Conservation (phyloP, 257 asterid species). For the Scutellaria galericulata region DNA sequence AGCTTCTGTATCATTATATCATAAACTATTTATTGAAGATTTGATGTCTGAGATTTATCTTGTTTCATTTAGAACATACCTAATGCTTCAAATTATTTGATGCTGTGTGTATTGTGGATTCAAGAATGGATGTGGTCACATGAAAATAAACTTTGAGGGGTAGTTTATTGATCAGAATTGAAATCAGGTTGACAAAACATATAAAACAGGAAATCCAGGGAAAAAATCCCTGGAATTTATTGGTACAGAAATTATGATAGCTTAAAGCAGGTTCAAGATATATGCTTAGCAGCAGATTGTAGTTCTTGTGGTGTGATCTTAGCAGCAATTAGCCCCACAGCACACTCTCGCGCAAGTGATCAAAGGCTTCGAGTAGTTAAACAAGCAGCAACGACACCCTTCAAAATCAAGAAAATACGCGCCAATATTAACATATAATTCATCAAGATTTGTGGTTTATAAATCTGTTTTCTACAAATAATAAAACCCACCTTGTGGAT, state of each 20-base stretch:
- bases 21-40: slow-evolving; percentile 31
- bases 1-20: slow-evolving; percentile 28
- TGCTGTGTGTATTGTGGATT: slow-evolving; percentile 1
- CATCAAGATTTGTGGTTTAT: not conserved
- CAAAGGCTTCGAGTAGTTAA: slow-evolving; percentile 33
- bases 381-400: slow-evolving; percentile 54
- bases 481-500: slow-evolving; percentile 37
- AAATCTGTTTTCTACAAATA: not conserved
- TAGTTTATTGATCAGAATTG: slow-evolving; percentile 2
- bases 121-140: not conserved
- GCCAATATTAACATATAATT: slow-evolving; percentile 9
- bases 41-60: slow-evolving; percentile 8
- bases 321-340: slow-evolving; percentile 47
- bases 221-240: slow-evolving; percentile 12
- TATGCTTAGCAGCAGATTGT: slow-evolving; percentile 19
- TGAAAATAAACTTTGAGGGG: not conserved
- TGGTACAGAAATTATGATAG: not conserved
- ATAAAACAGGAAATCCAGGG: not conserved
- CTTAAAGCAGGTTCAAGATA: not conserved
- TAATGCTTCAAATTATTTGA: not conserved
- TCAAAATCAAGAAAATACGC: slow-evolving; percentile 26
- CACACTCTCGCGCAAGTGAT: slow-evolving; percentile 41
- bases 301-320: slow-evolving; percentile 21
- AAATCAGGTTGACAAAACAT: slow-evolving; percentile 14
- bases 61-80: not conserved